Conservation (phyloP, 1,284 basidiomycete genomes). For the Ustilago xerochloae region DNA sequence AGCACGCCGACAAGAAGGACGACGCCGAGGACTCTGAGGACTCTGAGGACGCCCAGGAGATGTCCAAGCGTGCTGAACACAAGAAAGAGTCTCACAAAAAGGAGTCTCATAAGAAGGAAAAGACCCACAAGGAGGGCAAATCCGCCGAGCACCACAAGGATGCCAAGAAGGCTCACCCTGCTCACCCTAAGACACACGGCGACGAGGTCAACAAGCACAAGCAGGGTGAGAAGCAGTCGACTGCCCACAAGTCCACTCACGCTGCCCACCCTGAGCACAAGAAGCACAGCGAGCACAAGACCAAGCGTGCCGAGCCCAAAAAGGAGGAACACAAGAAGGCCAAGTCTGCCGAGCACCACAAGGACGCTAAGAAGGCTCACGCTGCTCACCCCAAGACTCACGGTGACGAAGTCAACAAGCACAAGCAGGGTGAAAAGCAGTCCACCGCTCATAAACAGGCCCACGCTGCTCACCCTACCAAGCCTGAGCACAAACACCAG, state of each 20-base stretch:
- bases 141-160: neutral
- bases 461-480: neutral
- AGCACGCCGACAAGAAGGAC: neutral
- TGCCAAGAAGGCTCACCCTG: neutral
- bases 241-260: constrained; percentile 1
- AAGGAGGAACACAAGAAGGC: neutral
- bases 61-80: constrained; percentile 3
- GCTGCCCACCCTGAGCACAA: neutral
- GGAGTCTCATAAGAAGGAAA: neutral
- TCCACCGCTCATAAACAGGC: neutral
- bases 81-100: too few species aligned
- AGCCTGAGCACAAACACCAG: constrained; percentile 16
- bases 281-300: too few species aligned
- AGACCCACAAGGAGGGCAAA: neutral
- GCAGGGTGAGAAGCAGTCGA: constrained; percentile 7
- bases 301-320: constrained; percentile 1
- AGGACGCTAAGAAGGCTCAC: neutral
- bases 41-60: neutral
- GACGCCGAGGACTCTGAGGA: neutral
- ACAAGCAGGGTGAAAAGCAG: constrained; percentile 12
- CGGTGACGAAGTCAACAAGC: neutral
- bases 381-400: constrained; percentile 2
- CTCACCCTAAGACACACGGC: constrained; percentile 1
- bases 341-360: neutral
- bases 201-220: constrained; percentile 1